Percentiles rank a stretch among this genome's conserved stretches.
Evolutionary conservation across 2,329 filamentous ascomycete species (phyloP).

Genomic region (Sarocladium strictum): DNA sequence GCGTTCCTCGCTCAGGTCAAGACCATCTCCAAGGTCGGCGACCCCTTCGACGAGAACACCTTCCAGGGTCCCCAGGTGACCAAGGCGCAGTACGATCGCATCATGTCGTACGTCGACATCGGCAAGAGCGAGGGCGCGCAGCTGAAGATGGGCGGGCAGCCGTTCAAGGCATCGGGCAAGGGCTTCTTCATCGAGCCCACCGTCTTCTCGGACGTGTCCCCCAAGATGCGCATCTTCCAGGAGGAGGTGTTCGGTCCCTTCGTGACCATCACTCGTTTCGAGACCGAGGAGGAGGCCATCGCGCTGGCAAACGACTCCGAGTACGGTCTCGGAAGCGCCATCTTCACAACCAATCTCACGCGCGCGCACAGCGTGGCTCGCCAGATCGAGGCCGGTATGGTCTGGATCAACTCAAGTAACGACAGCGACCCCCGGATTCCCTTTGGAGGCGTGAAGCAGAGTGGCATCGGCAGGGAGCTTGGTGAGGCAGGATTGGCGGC

Average conservation of each 20-base stretch:
- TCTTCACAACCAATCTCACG: conserved; percentile 47
- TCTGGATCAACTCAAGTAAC: conserved; percentile 27
- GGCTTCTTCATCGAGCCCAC: conserved; percentile 21
- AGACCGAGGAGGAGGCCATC: conserved; percentile 18
- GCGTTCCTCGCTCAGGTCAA: conserved; percentile 61
- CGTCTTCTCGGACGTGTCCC: conserved; percentile 18
- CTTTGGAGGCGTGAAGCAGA: conserved; percentile 49
- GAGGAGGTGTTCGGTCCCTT: conserved; percentile 24
- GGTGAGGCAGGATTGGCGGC: conserved; percentile 33
- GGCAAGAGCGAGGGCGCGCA: conserved; percentile 8
- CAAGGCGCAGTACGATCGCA: conserved; percentile 55
- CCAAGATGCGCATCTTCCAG: conserved; percentile 16
- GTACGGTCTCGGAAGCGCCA: conserved; percentile 45
- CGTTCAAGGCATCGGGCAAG: conserved; percentile 8
- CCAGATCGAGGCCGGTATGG: conserved; percentile 44
- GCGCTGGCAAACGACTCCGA: conserved; percentile 29
- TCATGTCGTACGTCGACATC: conserved; percentile 56
- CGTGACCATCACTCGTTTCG: conserved; percentile 15
- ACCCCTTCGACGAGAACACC: conserved; percentile 68
- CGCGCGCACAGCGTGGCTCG: conserved; percentile 29
- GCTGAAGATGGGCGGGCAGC: neutral
- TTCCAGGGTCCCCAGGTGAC: conserved; percentile 35
- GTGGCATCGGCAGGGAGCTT: conserved; percentile 49
- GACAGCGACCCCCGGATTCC: conserved; percentile 18
- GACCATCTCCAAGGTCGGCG: conserved; percentile 48